phyloP scores from a whole-genome alignment of 2,329 filamentous ascomycete genomes.

The Colletotrichum sidae region DNA sequence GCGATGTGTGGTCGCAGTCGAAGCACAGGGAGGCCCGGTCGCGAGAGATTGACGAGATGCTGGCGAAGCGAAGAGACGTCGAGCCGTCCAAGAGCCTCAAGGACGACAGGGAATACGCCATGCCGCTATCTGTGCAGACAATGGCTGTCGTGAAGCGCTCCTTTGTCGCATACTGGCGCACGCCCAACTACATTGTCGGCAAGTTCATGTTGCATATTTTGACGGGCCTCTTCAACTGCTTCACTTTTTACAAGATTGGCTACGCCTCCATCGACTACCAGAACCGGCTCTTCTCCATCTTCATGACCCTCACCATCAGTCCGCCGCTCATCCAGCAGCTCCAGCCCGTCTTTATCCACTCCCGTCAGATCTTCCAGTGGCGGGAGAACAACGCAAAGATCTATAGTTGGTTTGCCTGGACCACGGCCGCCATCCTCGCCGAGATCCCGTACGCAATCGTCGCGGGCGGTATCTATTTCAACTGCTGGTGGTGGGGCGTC shows the following conservation, averaged over 20 bases:
- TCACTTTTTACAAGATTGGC: conserved; percentile 75
- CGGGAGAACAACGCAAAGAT: conserved; percentile 83
- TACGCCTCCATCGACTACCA: conserved; percentile 72
- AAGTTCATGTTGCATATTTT: conserved; percentile 72
- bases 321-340: conserved; percentile 82
- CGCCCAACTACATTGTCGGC: conserved; percentile 71
- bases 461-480: conserved; percentile 73
- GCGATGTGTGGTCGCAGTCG: conserved; percentile 68
- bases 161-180: conserved; percentile 74
- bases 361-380: conserved; percentile 75
- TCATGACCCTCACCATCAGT: conserved; percentile 81
- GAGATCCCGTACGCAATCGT: conserved; percentile 78
- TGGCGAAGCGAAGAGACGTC: conserved; percentile 55
- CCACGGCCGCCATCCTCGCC: conserved; percentile 72
- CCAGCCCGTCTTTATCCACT: conserved; percentile 76
- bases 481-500: conserved; percentile 68
- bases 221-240: conserved; percentile 75
- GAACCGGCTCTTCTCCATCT: conserved; percentile 79
- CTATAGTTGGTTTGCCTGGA: conserved; percentile 81
- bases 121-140: conserved; percentile 67
- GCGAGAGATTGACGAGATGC: conserved; percentile 64
- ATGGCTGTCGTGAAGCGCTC: conserved; percentile 65
- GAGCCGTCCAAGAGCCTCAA: conserved; percentile 52
- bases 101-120: conserved; percentile 72
- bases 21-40: conserved; percentile 58